Conservation (phyloP, 768 basidiomycete genomes). For the Phanerochaete sordida region DNA sequence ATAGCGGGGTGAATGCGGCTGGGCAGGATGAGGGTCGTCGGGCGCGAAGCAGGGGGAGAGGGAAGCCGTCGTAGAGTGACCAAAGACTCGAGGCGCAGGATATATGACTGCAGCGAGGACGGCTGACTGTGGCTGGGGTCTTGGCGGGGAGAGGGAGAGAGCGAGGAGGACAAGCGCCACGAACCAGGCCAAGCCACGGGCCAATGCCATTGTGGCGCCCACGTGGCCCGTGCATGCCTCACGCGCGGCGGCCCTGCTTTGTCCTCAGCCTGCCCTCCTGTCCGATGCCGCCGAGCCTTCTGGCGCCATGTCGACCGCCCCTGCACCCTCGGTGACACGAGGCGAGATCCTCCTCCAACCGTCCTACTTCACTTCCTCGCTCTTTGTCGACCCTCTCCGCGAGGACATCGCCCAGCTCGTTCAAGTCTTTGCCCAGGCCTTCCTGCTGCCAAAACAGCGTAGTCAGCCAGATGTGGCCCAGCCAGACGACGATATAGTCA, state of each 20-base stretch:
- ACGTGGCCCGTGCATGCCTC: not conserved
- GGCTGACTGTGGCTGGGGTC: not conserved
- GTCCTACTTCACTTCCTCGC: slow-evolving; percentile 72
- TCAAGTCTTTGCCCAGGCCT: slow-evolving; percentile 48
- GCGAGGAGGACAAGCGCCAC: not conserved
- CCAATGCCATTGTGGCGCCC: slow-evolving; percentile 2
- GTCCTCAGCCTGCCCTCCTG: too few species aligned
- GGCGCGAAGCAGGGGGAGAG: too few species aligned
- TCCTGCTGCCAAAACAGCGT: slow-evolving; percentile 23
- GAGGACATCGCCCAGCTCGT: slow-evolving; percentile 60
- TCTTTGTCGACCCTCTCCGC: slow-evolving; percentile 62
- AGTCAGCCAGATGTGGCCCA: not conserved
- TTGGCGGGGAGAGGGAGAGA: not conserved
- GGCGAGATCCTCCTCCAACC: slow-evolving; percentile 70
- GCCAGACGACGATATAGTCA: not conserved
- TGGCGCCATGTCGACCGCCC: slow-evolving; percentile 36
- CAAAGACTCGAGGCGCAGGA: too few species aligned
- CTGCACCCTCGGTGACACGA: slow-evolving; percentile 54
- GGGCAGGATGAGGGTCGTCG: too few species aligned
- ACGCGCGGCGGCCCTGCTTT: not conserved
- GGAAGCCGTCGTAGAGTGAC: too few species aligned
- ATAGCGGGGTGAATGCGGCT: not conserved
- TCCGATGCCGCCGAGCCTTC: not conserved
- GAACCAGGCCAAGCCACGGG: not conserved
- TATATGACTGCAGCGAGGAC: too few species aligned